A percentile compares a stretch with the other conserved stretches of the same genome.
Evolutionary conservation across 768 basidiomycete genomes (phyloP).

Genomic region (Mycena pura): DNA sequence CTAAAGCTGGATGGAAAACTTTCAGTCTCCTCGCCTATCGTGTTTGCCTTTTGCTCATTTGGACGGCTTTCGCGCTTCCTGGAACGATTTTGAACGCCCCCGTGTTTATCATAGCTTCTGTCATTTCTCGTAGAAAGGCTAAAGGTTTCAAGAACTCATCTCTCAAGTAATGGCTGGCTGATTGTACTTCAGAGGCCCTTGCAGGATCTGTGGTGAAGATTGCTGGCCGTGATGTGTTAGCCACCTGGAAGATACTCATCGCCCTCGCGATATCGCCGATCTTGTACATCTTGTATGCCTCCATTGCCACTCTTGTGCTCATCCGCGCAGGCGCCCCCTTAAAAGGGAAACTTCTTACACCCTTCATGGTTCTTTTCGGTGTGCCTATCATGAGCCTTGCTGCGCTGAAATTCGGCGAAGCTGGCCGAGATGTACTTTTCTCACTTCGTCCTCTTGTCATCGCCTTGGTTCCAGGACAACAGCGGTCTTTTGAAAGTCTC

Average conservation of each 20-base stretch:
- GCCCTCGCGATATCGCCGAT: constrained; percentile 87
- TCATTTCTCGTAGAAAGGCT: constrained; percentile 86
- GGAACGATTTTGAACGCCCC: constrained; percentile 91
- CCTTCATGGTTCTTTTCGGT: constrained; percentile 72
- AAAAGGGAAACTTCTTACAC: constrained; percentile 73
- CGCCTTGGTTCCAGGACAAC: constrained; percentile 87
- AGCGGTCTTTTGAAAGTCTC: constrained; percentile 75
- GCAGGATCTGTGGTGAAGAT: constrained; percentile 95
- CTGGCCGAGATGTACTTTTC: constrained; percentile 88
- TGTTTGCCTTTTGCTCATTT: constrained; percentile 72
- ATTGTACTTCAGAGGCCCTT: constrained; percentile 74
- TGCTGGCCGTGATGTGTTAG: constrained; percentile 93
- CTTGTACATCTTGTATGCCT: constrained; percentile 82
- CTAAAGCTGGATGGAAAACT: constrained; percentile 86
- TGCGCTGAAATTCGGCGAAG: constrained; percentile 96
- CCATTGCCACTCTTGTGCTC: constrained; percentile 75
- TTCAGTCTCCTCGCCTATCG: constrained; percentile 85
- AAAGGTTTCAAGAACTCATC: constrained; percentile 59
- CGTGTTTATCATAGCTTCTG: constrained; percentile 89
- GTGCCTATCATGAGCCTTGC: constrained; percentile 92
- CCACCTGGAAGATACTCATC: constrained; percentile 96
- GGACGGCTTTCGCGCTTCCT: constrained; percentile 86
- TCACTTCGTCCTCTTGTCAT: constrained; percentile 89
- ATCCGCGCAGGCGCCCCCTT: constrained; percentile 67
- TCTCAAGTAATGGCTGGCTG: not conserved